phyloP scores from a whole-genome alignment of 306 rosid genomes.

The Quercus dentata region DNA sequence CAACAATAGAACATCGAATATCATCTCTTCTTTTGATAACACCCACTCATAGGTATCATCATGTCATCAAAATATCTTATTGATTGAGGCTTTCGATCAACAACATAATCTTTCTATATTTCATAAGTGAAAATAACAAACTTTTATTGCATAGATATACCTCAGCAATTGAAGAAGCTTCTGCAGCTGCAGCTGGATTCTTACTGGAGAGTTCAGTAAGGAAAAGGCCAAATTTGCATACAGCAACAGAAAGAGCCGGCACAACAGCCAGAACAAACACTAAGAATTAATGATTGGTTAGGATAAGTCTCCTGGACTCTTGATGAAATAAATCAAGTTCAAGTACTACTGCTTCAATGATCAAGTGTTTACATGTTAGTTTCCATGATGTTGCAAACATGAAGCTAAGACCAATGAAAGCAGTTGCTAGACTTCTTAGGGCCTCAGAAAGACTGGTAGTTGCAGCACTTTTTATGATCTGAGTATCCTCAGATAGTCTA shows the following conservation, averaged over 20 bases:
- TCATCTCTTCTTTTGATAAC: no score
- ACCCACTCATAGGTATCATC: no score
- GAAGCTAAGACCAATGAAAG: constrained; percentile 64
- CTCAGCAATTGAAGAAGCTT: constrained; percentile 82
- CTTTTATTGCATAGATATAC: constrained; percentile 14
- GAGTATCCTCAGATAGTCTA: constrained; percentile 86
- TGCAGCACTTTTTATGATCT: constrained; percentile 82
- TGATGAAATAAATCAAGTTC: no score
- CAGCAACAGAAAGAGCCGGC: constrained; percentile 72
- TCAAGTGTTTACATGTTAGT: constrained; percentile 40
- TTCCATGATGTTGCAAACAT: constrained; percentile 81
- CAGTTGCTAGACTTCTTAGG: constrained; percentile 61
- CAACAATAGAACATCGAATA: neutral
- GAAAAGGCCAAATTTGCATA: constrained; percentile 70
- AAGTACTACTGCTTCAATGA: no score
- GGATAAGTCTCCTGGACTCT: no score
- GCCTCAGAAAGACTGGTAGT: constrained; percentile 91
- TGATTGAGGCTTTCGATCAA: no score
- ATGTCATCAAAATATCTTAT: no score
- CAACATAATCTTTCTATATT: no score
- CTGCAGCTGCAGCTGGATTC: constrained; percentile 88
- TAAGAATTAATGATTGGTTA: neutral
- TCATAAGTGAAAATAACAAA: no score
- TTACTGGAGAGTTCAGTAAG: constrained; percentile 77
- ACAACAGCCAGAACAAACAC: constrained; percentile 80